phyloP scores from a whole-genome alignment of 2,329 filamentous ascomycete genomes.

The Talaromyces verruculosus region DNA sequence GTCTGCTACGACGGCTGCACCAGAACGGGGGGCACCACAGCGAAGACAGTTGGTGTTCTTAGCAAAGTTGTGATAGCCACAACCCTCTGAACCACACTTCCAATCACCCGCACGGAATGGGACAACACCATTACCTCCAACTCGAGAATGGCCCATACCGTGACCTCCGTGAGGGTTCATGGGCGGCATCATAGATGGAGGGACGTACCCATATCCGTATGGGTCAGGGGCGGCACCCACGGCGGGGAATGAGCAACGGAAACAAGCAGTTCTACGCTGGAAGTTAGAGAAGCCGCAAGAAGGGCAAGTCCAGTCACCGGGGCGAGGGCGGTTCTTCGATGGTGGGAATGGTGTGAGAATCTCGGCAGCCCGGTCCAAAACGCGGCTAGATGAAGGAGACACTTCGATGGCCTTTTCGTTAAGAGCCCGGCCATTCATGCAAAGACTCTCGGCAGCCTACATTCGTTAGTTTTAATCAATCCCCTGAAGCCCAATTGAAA shows the following conservation, averaged over 20 bases:
- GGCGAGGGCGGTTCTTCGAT: conserved; percentile 95
- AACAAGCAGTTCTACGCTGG: conserved; percentile 95
- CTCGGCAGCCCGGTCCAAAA: conserved; percentile 90
- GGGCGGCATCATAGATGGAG: conserved; percentile 77
- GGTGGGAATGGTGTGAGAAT: conserved; percentile 97
- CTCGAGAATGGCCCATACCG: conserved; percentile 57
- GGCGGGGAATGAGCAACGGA: conserved; percentile 98
- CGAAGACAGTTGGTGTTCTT: conserved; percentile 98
- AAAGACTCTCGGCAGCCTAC: conserved; percentile 93
- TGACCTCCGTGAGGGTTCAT: conserved; percentile 62
- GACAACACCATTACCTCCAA: conserved; percentile 79
- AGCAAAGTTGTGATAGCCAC: conserved; percentile 98
- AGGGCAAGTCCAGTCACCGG: conserved; percentile 98
- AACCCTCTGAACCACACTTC: conserved; percentile 97
- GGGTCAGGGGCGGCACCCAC: conserved; percentile 77
- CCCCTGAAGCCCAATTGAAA: not conserved
- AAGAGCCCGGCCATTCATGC: conserved; percentile 97
- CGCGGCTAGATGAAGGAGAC: conserved; percentile 93
- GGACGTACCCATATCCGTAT: conserved; percentile 59
- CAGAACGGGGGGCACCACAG: conserved; percentile 90
- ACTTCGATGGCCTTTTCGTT: conserved; percentile 99
- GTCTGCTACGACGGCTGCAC: conserved; percentile 90
- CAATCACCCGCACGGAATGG: conserved; percentile 98
- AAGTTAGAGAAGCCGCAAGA: conserved; percentile 99
- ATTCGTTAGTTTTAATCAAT: conserved; percentile 17